Conservation (phyloP, 306 rosid genomes). For the Boehmeria nivea region DNA sequence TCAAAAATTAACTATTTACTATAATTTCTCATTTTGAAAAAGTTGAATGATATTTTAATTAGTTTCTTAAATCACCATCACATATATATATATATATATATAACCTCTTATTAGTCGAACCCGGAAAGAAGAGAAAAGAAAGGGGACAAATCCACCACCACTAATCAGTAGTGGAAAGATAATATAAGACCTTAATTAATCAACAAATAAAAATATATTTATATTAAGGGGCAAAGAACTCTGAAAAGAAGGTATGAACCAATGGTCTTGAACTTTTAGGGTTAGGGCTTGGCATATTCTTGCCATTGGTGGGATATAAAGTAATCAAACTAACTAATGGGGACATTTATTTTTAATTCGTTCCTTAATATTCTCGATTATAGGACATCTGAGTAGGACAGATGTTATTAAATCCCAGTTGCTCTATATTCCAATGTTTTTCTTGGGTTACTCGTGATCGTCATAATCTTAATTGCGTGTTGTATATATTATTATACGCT, state of each 20-base stretch:
- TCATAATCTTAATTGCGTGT: slow-evolving; percentile 2
- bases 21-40: too few species aligned
- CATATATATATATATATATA: not conserved
- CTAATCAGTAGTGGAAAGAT: slow-evolving; percentile 24
- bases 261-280: slow-evolving; percentile 20
- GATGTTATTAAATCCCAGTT: slow-evolving; percentile 1
- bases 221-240: slow-evolving; percentile 1
- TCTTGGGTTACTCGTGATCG: slow-evolving; percentile 19
- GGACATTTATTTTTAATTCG: not conserved
- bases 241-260: slow-evolving; percentile 13
- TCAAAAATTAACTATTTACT: too few species aligned
- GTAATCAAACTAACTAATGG: not conserved
- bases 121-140: slow-evolving; percentile 4
- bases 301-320: slow-evolving; percentile 19
- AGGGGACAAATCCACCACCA: slow-evolving; percentile 18
- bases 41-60: too few species aligned
- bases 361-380: slow-evolving; percentile 16
- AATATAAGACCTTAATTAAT: slow-evolving; percentile 3
- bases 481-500: not conserved
- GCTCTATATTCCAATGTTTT: slow-evolving; percentile 5
- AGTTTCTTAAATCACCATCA: not conserved
- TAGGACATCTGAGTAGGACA: slow-evolving; percentile 23
- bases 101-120: not conserved
- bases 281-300: slow-evolving; percentile 26
- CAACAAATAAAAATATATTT: slow-evolving; percentile 13